phyloP scores from a whole-genome alignment of 345 rosid species.

The Pseudoturritis turrita region DNA sequence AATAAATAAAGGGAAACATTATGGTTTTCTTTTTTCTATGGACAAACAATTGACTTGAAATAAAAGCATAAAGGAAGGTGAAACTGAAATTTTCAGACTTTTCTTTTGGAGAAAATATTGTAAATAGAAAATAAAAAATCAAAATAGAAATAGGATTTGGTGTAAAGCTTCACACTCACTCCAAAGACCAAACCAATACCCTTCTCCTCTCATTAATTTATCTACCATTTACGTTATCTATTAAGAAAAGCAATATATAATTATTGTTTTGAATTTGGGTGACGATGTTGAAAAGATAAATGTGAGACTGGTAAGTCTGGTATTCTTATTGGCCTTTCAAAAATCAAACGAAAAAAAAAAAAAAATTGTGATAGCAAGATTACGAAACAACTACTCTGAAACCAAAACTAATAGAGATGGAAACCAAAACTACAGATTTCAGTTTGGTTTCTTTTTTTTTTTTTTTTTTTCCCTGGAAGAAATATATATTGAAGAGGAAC shows the following conservation, averaged over 20 bases:
- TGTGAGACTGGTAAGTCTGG: not conserved
- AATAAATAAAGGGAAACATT: not conserved
- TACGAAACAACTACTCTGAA: not conserved
- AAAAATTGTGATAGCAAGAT: not conserved
- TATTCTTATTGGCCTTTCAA: not conserved
- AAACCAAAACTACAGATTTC: not conserved
- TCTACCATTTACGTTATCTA: slow-evolving; percentile 18
- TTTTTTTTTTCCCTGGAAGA: no score
- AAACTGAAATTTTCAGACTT: slow-evolving; percentile 27
- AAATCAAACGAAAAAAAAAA: not conserved
- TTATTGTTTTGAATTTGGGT: not conserved
- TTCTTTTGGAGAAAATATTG: not conserved
- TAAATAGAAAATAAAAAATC: not conserved
- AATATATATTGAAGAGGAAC: no score
- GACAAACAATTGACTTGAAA: slow-evolving; percentile 23
- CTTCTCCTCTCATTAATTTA: slow-evolving; percentile 13
- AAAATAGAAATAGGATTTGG: slow-evolving; percentile 10
- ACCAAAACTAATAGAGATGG: not conserved
- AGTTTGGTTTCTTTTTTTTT: no score
- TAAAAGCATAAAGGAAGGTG: slow-evolving; percentile 37
- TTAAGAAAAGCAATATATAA: not conserved
- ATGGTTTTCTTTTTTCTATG: not conserved
- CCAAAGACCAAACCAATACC: slow-evolving; percentile 11
- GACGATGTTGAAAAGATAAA: not conserved
- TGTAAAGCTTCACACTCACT: slow-evolving; percentile 27